Evolutionary conservation across 768 basidiomycete genomes (phyloP).

Genomic region (Suillus lakei): DNA sequence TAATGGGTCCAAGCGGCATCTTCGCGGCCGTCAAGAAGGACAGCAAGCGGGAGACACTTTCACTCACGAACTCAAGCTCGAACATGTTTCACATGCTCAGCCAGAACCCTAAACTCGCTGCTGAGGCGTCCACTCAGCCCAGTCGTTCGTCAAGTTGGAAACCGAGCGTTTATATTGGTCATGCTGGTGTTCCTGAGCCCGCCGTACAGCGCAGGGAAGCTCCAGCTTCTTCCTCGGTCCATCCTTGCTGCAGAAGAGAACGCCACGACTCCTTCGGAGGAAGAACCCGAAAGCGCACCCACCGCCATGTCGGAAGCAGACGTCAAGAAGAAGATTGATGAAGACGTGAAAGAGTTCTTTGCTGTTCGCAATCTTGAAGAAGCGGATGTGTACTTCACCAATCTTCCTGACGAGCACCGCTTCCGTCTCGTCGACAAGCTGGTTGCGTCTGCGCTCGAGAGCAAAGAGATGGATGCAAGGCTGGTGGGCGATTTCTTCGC

Average conservation of each 20-base stretch:
- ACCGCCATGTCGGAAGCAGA: slow-evolving; percentile 66
- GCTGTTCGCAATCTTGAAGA: slow-evolving; percentile 83
- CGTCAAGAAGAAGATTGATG: slow-evolving; percentile 75
- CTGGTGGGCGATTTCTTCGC: slow-evolving; percentile 79
- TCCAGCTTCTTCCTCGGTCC: slow-evolving; percentile 80
- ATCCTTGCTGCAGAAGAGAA: slow-evolving; percentile 57
- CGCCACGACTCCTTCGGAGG: slow-evolving; percentile 51
- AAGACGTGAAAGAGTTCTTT: slow-evolving; percentile 89
- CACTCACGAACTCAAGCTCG: slow-evolving; percentile 76
- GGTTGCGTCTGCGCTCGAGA: slow-evolving; percentile 73
- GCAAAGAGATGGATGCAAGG: slow-evolving; percentile 80
- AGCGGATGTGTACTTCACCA: too few species aligned
- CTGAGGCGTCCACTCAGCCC: slow-evolving; percentile 59
- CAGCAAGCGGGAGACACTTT: slow-evolving; percentile 72
- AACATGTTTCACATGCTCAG: slow-evolving; percentile 92
- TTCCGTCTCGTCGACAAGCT: slow-evolving; percentile 74
- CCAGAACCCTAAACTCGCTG: slow-evolving; percentile 59
- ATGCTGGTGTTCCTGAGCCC: slow-evolving; percentile 51
- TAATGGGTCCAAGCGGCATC: slow-evolving; percentile 86
- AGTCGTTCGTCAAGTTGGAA: slow-evolving; percentile 55
- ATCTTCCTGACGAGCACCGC: slow-evolving; percentile 69
- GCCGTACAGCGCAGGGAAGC: slow-evolving; percentile 65
- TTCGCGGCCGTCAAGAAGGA: slow-evolving; percentile 78
- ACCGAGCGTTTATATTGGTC: slow-evolving; percentile 54
- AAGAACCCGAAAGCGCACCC: slow-evolving; percentile 48